phyloP scores from a whole-genome alignment of 306 rosid species.

The Glycyrrhiza uralensis region DNA sequence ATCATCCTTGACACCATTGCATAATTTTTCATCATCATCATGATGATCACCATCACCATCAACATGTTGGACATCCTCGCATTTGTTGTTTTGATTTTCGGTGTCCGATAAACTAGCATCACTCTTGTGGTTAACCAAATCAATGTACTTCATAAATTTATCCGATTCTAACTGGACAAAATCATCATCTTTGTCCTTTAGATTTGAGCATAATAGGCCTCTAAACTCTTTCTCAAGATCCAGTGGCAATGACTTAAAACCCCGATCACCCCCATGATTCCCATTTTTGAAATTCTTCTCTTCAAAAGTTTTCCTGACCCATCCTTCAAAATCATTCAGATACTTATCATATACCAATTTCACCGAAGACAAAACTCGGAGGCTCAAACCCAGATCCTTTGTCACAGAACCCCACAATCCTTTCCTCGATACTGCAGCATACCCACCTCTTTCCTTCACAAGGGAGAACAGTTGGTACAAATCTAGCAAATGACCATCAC shows the following conservation, averaged over 20 bases:
- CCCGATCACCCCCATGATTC: conserved; percentile 27
- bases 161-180: conserved; percentile 29
- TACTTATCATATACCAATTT: conserved; percentile 63
- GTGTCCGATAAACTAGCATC: conserved; percentile 24
- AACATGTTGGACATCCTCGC: conserved; percentile 17
- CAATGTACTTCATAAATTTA: conserved; percentile 25
- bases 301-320: conserved; percentile 46
- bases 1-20: conserved; percentile 14
- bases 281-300: conserved; percentile 40
- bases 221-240: conserved; percentile 55
- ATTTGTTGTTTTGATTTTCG: conserved; percentile 16
- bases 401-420: conserved; percentile 64
- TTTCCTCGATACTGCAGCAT: conserved; percentile 46
- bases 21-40: conserved; percentile 20
- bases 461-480: conserved; percentile 51
- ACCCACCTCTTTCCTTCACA: conserved; percentile 77
- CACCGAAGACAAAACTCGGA: conserved; percentile 36
- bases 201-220: conserved; percentile 36
- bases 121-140: conserved; percentile 27
- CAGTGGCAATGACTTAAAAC: conserved; percentile 28
- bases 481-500: conserved; percentile 52
- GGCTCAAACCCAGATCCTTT: conserved; percentile 46
- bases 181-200: conserved; percentile 29
- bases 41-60: background rate
- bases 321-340: conserved; percentile 59